Base-by-base conservation (phyloP, 2,329 filamentous ascomycete genomes). In the Didymella lethalis region DNA sequence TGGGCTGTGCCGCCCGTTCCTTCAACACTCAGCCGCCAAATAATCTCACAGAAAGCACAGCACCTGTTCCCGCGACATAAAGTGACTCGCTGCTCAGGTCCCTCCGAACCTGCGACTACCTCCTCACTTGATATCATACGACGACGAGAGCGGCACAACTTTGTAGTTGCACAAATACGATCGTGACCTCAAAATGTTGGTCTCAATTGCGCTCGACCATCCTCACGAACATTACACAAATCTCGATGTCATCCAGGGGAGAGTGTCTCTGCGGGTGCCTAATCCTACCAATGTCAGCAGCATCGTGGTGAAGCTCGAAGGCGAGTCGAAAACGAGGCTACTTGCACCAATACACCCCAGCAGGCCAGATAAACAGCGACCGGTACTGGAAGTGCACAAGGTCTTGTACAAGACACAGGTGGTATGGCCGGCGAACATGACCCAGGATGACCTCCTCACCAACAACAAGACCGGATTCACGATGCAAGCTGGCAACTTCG, bases 261-360 rank as follows among this genome's bases (percentile, higher is more conserved):
- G 76, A 57, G 80, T 85, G 25, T 60, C 78, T 8, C 67, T 85
- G 45, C 73, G 79, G 36, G 76, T 79, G 20, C 71, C 74, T 7
- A 81, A 76, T 64, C 77, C 78, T 23, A 79, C 77, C 53, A 81
- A 79, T 64, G 75, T 85, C 31, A 78, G 77, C 56, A 78, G 75
- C 38, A 88, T 95, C 63, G 82, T 92, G 36, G 90, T 94, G 70
- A 95, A 95, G 80, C 85, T 95, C 31, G 91, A 95, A 73, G 91
- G 91, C 66, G 90, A 95, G 78, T 88, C 88, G 47, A 84, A 84
- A 62, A 93, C 90, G 5, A 84, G 89, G 43, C 78, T 92, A 75
- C 80, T 77, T 74, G 85, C 62, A 78, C 85, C 67, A 65, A 72
- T 66, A 60, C 80, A 70, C 74, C 81, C 75, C 47, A 66, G 71